These are phyloP conservation scores for Blastobotrys apis DNA, from an alignment of 1,139 yeast genomes.

Conservation along the genomic window DNA sequence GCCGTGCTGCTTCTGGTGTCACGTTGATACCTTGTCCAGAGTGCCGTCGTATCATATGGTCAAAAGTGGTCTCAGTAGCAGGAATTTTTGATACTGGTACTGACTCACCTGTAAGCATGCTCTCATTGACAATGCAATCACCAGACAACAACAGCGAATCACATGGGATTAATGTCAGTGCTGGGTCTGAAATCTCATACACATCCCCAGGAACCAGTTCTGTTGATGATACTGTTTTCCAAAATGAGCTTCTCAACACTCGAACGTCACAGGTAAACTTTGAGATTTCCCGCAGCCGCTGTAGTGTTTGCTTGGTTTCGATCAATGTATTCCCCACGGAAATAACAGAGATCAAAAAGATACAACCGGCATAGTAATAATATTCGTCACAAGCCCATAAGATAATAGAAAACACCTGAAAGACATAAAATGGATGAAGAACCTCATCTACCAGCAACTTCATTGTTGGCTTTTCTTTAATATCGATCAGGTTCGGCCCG, in stretches of 20 bases:
- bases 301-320: slow-evolving; percentile 76
- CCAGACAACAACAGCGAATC: slow-evolving; percentile 85
- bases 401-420: slow-evolving; percentile 85
- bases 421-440: slow-evolving; percentile 89
- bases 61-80: slow-evolving; percentile 60
- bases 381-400: slow-evolving; percentile 92
- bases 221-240: slow-evolving; percentile 78
- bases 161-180: slow-evolving; percentile 70
- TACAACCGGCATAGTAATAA: slow-evolving; percentile 89
- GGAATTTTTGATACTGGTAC: slow-evolving; percentile 86
- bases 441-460: slow-evolving; percentile 80
- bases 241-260: slow-evolving; percentile 88
- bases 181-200: slow-evolving; percentile 85
- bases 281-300: slow-evolving; percentile 69
- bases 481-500: slow-evolving; percentile 69
- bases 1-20: slow-evolving; percentile 64
- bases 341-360: slow-evolving; percentile 74
- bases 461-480: slow-evolving; percentile 63
- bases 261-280: slow-evolving; percentile 73
- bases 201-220: slow-evolving; percentile 95
- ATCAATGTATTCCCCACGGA: slow-evolving; percentile 75
- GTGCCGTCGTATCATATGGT: slow-evolving; percentile 37
- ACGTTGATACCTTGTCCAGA: slow-evolving; percentile 44
- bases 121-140: slow-evolving; percentile 89
- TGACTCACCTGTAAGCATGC: slow-evolving; percentile 96